Evolutionary conservation across 352 stramenopile species (phyloP).

Genomic region (Phytophthora rubi): DNA sequence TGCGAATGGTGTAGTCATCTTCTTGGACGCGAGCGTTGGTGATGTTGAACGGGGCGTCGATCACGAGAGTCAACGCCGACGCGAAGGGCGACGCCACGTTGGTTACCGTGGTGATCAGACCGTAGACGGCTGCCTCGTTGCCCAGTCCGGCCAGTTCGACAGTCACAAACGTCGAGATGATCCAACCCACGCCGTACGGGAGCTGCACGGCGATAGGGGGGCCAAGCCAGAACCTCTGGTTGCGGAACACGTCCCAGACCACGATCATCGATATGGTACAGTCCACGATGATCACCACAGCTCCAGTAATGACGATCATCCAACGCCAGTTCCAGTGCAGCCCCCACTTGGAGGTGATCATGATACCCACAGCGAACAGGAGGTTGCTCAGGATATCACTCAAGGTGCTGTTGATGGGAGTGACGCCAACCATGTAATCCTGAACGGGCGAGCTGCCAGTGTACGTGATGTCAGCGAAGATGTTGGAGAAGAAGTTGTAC

Average conservation of each 20-base stretch:
- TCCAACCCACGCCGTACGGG: slow-evolving; percentile 36
- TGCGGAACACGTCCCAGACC: slow-evolving; percentile 44
- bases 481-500: slow-evolving; percentile 44
- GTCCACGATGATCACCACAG: slow-evolving; percentile 35
- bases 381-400: slow-evolving; percentile 33
- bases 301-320: slow-evolving; percentile 37
- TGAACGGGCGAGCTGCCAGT: slow-evolving; percentile 32
- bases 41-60: slow-evolving; percentile 45
- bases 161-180: slow-evolving; percentile 40
- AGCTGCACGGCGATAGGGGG: slow-evolving; percentile 35
- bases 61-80: slow-evolving; percentile 36
- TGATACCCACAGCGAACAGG: slow-evolving; percentile 33
- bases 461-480: slow-evolving; percentile 46
- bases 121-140: slow-evolving; percentile 49
- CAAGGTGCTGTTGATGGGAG: slow-evolving; percentile 41
- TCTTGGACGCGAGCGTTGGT: slow-evolving; percentile 39
- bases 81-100: slow-evolving; percentile 47
- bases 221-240: slow-evolving; percentile 46
- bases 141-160: slow-evolving; percentile 51
- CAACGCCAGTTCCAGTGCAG: slow-evolving; percentile 50
- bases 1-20: slow-evolving; percentile 40
- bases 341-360: slow-evolving; percentile 39
- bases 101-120: slow-evolving; percentile 40
- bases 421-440: slow-evolving; percentile 40
- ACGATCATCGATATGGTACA: slow-evolving; percentile 31